Conservation (phyloP, 371 early-diverging fungal species). For the Syncephalis fuscata region DNA sequence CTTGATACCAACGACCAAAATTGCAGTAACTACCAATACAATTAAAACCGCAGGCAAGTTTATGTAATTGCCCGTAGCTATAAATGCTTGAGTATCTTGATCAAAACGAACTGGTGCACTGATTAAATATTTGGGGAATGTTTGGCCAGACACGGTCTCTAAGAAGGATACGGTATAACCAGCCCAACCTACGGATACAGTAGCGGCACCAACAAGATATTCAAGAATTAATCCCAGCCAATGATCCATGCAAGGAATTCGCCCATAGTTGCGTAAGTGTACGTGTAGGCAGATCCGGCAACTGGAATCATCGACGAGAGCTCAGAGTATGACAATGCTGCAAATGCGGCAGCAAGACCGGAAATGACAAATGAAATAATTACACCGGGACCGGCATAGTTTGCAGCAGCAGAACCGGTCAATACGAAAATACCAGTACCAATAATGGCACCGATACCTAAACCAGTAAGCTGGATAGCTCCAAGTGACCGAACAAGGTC, state of each 20-base stretch:
- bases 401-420: slow-evolving; percentile 40
- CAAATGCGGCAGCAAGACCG: slow-evolving; percentile 48
- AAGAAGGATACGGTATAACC: slow-evolving; percentile 55
- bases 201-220: slow-evolving; percentile 60
- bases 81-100: slow-evolving; percentile 18
- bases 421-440: slow-evolving; percentile 37
- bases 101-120: slow-evolving; percentile 38
- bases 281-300: slow-evolving; percentile 70
- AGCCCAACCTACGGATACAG: slow-evolving; percentile 56
- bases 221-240: slow-evolving; percentile 78
- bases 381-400: slow-evolving; percentile 67
- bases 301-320: slow-evolving; percentile 72
- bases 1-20: slow-evolving; percentile 50
- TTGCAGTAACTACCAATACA: slow-evolving; percentile 30
- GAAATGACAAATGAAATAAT: slow-evolving; percentile 57
- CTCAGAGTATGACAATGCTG: slow-evolving; percentile 67
- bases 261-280: slow-evolving; percentile 69
- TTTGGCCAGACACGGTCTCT: slow-evolving; percentile 26
- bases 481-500: too few relatives aligned
- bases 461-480: slow-evolving; percentile 6
- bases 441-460: slow-evolving; percentile 52
- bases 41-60: slow-evolving; percentile 62
- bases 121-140: slow-evolving; percentile 27
- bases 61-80: slow-evolving; percentile 30
- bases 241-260: slow-evolving; percentile 70